Base-by-base conservation (phyloP, 495 filamentous ascomycete species). In the Xylaria nigripes region DNA sequence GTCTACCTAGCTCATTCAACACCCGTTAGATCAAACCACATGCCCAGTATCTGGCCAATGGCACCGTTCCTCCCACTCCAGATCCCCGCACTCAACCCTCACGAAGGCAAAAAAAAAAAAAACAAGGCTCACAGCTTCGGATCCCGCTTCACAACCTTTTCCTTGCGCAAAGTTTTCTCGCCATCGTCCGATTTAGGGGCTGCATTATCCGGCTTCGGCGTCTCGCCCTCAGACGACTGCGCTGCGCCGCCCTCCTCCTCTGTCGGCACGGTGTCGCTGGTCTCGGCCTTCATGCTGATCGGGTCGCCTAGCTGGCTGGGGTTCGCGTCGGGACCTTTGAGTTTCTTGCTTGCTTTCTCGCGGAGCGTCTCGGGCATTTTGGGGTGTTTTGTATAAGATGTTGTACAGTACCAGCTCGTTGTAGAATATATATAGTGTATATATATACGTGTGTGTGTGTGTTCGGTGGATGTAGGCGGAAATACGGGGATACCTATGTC, bases 291-390 rank as follows among this genome's bases (percentile, higher is more conserved):
- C 24, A 76, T 45, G 32, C 66, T 70, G 54, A 72, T 69, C 2
- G 70, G 70, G 52, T 74, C 73, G 43, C 70, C 72, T 0, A 74
- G 64, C 45, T 69, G 67, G 51, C 67, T 70, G 12, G 70, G 71
- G 56, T 76, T 76, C 50, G 69, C 70, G 32, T 63, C 36, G 1
- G 62, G 63, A 48, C 68, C 69, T 36, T 66, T 38, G 9, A 68
- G 42, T 48, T 70, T 73, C 41, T 70, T 64, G 38, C 62, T 64
- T 13, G 70, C 67, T 42, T 63, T 68, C 40, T 68, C 61, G 51
- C 67, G 62, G 46, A 68, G 52, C 0, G 65, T 69, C 38, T 68
- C 63, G 7, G 61, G 63, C 63, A 64, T 60, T 19, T 24, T 56
- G 7, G 24, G 16, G 16, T 30, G 15, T 5, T 25, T 45, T 25